Conservation (phyloP, 2,329 filamentous ascomycete genomes). For the Curvularia lunata region DNA sequence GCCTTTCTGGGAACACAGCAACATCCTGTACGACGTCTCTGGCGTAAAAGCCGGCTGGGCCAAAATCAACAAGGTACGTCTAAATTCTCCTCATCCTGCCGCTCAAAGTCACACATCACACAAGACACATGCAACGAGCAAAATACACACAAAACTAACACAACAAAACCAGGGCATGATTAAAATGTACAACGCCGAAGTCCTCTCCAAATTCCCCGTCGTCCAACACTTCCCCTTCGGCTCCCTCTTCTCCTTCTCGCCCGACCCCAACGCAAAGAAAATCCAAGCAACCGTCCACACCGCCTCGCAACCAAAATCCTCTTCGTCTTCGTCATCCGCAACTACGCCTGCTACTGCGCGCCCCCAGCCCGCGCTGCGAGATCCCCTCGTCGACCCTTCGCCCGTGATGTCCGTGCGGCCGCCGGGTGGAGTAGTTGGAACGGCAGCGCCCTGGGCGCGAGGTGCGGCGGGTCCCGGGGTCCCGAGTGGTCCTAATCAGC, state of each 20-base stretch:
- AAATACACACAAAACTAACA: slow-evolving; percentile 14
- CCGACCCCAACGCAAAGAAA: slow-evolving; percentile 50
- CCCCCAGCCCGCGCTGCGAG: slow-evolving; percentile 31
- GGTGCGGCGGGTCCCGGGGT: slow-evolving; percentile 10
- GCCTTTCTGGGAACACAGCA: slow-evolving; percentile 93
- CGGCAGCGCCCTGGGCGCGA: slow-evolving; percentile 36
- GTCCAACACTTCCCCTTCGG: slow-evolving; percentile 82
- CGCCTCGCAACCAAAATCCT: slow-evolving; percentile 43
- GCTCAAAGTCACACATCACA: too few relatives aligned
- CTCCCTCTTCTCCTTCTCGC: slow-evolving; percentile 57
- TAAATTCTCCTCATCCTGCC: too few relatives aligned
- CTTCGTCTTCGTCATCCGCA: slow-evolving; percentile 17
- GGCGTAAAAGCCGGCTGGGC: slow-evolving; percentile 90
- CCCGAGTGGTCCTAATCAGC: slow-evolving; percentile 41
- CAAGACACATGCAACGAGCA: too few relatives aligned
- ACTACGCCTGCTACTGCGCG: slow-evolving; percentile 27
- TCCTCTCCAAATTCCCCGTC: slow-evolving; percentile 94
- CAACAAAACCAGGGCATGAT: slow-evolving; percentile 76
- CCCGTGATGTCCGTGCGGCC: slow-evolving; percentile 1
- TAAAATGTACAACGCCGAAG: slow-evolving; percentile 98
- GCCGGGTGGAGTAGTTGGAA: slow-evolving; percentile 21
- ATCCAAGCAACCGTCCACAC: slow-evolving; percentile 46
- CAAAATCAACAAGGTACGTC: slow-evolving; percentile 93
- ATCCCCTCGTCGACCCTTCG: slow-evolving; percentile 32
- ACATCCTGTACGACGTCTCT: slow-evolving; percentile 91